These are phyloP conservation scores for Mycena epipterygia DNA, from an alignment of 768 basidiomycete genomes.

Conservation along the genomic window DNA sequence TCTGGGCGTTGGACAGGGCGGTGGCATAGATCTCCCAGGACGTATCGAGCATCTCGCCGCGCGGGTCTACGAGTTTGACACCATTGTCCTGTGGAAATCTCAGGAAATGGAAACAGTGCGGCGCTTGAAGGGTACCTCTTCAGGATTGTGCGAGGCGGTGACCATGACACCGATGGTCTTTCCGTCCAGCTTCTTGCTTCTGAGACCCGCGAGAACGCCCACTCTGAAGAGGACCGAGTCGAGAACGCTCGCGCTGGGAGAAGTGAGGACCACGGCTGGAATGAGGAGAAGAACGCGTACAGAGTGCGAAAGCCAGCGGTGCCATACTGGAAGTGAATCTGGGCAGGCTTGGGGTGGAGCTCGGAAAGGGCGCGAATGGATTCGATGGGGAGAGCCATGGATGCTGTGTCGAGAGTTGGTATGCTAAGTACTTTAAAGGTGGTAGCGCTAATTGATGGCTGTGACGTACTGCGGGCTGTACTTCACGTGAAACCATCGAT, in stretches of 20 bases:
- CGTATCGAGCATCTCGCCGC: conserved; percentile 96
- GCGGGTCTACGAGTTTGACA: conserved; percentile 97
- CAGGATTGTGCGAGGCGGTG: conserved; percentile 99
- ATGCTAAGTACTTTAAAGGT: neutral
- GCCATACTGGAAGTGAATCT: conserved; percentile 86
- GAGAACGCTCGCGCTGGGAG: conserved; percentile 73
- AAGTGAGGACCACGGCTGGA: conserved; percentile 27
- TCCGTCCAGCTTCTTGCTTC: conserved; percentile 93
- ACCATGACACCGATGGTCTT: conserved; percentile 98
- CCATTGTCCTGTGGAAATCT: conserved; percentile 89
- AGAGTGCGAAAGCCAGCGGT: conserved; percentile 95
- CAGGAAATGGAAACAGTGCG: conserved; percentile 24
- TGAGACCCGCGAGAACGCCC: conserved; percentile 88
- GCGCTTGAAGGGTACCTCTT: conserved; percentile 69
- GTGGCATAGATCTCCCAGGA: conserved; percentile 95
- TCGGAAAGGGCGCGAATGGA: conserved; percentile 65
- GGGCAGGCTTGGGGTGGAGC: conserved; percentile 78
- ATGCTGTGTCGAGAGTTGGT: neutral
- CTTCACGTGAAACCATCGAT: too few relatives aligned
- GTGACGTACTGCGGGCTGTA: conserved; percentile 10
- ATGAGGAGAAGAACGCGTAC: conserved; percentile 60
- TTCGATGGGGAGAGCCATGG: conserved; percentile 59
- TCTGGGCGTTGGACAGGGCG: conserved; percentile 83
- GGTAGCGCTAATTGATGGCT: neutral
- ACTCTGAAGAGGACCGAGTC: conserved; percentile 96